These are phyloP conservation scores for Cokeromyces recurvatus DNA, from an alignment of 371 early-diverging fungal genomes.

Conservation along the genomic window DNA sequence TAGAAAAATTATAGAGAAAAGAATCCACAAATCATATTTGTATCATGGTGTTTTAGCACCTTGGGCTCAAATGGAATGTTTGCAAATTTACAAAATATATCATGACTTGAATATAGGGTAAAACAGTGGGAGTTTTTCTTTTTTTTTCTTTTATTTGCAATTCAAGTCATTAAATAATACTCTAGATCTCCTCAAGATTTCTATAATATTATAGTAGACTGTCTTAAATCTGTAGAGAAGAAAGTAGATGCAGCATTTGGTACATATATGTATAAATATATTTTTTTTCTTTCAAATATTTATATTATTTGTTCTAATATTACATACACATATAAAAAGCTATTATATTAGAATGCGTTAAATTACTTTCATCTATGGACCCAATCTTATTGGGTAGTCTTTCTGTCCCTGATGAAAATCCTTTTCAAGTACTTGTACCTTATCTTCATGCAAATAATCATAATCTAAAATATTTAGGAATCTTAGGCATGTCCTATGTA, in stretches of 20 bases:
- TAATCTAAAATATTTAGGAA: conserved; percentile 44
- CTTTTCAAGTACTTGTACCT: conserved; percentile 21
- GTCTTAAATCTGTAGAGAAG: conserved; percentile 25
- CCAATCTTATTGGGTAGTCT: conserved; percentile 12
- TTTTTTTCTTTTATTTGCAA: neutral
- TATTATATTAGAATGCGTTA: conserved; percentile 38
- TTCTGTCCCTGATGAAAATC: conserved; percentile 11
- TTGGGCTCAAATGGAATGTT: conserved; percentile 45
- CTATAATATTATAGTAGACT: conserved; percentile 19
- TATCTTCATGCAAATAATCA: conserved; percentile 36
- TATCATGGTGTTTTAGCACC: conserved; percentile 55
- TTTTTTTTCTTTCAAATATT: too few relatives aligned
- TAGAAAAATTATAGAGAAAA: conserved; percentile 34
- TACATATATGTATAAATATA: too few relatives aligned
- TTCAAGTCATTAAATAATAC: too few relatives aligned
- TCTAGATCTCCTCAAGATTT: conserved; percentile 28
- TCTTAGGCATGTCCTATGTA: conserved; percentile 20
- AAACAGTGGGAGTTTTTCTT: too few relatives aligned
- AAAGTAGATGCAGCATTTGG: conserved; percentile 51
- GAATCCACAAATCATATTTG: conserved; percentile 30
- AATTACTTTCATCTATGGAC: conserved; percentile 23
- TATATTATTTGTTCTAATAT: too few relatives aligned
- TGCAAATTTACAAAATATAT: conserved; percentile 28
- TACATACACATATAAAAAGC: conserved; percentile 15
- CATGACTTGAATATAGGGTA: conserved; percentile 33